Evolutionary conservation across 768 basidiomycete genomes (phyloP).

Genomic region (Trametes cubensis): DNA sequence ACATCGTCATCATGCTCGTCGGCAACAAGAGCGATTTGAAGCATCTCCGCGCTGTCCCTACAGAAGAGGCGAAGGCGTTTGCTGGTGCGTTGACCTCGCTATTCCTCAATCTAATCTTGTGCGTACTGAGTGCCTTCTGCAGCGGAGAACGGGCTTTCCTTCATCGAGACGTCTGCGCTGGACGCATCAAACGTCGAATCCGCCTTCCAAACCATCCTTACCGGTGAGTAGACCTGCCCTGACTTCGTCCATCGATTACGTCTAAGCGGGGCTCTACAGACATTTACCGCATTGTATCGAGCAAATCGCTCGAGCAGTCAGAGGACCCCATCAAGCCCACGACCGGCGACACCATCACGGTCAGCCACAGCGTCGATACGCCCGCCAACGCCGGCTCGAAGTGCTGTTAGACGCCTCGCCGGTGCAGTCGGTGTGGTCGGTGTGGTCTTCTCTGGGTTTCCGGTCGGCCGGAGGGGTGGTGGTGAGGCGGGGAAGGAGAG

Average conservation of each 20-base stretch:
- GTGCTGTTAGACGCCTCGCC: constrained; percentile 54
- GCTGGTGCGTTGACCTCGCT: constrained; percentile 57
- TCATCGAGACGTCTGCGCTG: constrained; percentile 99
- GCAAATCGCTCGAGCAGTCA: constrained; percentile 89
- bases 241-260: not conserved
- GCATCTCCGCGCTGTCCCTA: constrained; percentile 93
- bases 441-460: not conserved
- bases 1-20: constrained; percentile 33
- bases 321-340: constrained; percentile 77
- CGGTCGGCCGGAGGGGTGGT: not conserved
- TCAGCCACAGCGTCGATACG: constrained; percentile 73
- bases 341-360: constrained; percentile 81
- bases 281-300: constrained; percentile 96
- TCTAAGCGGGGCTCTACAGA: constrained; percentile 49
- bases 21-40: constrained; percentile 84
- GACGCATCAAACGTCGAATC: constrained; percentile 98
- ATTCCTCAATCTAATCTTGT: not conserved
- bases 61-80: constrained; percentile 95
- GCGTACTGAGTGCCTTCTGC: not conserved
- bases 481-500: not conserved
- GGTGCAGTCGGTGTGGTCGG: not conserved
- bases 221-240: constrained; percentile 54
- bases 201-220: constrained; percentile 96
- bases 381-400: constrained; percentile 57
- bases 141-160: constrained; percentile 91